Conservation (phyloP, 805 yeast species). For the Jamesozyma rosinii region DNA sequence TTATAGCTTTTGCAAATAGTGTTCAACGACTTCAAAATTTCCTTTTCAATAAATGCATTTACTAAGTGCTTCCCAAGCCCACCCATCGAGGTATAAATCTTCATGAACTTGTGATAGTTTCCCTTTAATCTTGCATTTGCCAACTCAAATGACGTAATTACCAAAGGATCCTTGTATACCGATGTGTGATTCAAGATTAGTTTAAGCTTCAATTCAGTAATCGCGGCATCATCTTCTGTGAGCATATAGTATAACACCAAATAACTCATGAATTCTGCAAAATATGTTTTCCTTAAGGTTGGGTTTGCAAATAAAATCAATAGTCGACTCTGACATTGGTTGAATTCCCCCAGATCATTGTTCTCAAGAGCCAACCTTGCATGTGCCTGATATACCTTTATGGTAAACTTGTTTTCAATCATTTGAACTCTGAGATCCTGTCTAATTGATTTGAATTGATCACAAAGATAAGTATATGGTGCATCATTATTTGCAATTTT, state of each 20-base stretch:
- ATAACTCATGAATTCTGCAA: constrained; percentile 62
- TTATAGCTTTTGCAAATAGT: constrained; percentile 50
- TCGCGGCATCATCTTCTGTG: constrained; percentile 46
- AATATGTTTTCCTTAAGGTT: constrained; percentile 28
- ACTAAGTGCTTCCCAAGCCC: constrained; percentile 39
- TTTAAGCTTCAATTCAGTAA: constrained; percentile 20
- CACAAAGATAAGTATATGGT: constrained; percentile 68
- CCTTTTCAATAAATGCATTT: constrained; percentile 47
- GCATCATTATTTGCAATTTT: constrained; percentile 44
- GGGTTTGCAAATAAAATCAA: constrained; percentile 47
- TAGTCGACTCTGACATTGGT: constrained; percentile 85
- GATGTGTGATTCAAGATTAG: constrained; percentile 11
- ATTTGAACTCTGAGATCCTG: constrained; percentile 92
- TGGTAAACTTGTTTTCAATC: constrained; percentile 66
- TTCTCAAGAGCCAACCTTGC: constrained; percentile 79
- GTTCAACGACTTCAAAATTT: constrained; percentile 48
- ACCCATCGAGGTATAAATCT: constrained; percentile 33
- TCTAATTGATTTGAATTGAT: constrained; percentile 84
- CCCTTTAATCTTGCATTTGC: constrained; percentile 29
- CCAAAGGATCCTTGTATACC: constrained; percentile 14
- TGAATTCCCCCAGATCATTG: constrained; percentile 84
- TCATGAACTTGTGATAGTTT: constrained; percentile 49
- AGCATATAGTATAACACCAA: constrained; percentile 64
- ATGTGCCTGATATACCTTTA: constrained; percentile 74
- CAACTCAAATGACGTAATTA: constrained; percentile 26